phyloP scores from a whole-genome alignment of 2,329 filamentous ascomycete species.

The Neurospora sp. region DNA sequence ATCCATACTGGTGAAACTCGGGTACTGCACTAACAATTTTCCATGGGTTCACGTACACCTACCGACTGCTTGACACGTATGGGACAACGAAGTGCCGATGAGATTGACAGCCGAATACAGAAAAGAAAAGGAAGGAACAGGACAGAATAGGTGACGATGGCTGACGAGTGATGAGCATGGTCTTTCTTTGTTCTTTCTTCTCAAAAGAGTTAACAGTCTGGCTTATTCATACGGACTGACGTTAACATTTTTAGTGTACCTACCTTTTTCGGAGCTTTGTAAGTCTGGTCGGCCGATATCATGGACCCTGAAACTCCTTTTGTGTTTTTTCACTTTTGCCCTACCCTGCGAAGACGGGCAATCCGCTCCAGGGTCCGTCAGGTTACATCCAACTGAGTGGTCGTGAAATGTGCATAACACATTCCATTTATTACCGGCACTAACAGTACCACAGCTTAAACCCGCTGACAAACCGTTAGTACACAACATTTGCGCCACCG shows the following conservation, averaged over 20 bases:
- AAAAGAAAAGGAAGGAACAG: background rate
- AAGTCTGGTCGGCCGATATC: background rate
- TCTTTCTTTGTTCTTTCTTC: background rate
- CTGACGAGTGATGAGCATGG: background rate
- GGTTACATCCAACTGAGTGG: too few relatives aligned
- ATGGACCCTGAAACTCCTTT: background rate
- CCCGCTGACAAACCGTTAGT: background rate
- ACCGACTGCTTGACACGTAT: background rate
- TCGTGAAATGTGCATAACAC: background rate
- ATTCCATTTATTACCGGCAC: background rate
- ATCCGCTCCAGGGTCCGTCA: too few relatives aligned
- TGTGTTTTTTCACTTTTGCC: background rate
- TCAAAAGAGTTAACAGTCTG: background rate
- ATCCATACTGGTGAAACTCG: background rate
- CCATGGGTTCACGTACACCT: background rate
- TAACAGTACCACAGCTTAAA: background rate
- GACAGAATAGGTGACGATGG: background rate
- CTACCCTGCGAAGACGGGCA: too few relatives aligned
- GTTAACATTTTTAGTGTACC: background rate
- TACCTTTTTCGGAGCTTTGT: background rate
- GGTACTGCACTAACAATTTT: background rate
- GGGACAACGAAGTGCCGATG: background rate
- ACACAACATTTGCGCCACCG: background rate
- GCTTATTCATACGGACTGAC: background rate
- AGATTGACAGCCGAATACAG: background rate